A percentile compares a stretch with the other conserved stretches of the same genome.
Evolutionary conservation across 768 basidiomycete genomes (phyloP).

Genomic region (Pluteus cervinus): DNA sequence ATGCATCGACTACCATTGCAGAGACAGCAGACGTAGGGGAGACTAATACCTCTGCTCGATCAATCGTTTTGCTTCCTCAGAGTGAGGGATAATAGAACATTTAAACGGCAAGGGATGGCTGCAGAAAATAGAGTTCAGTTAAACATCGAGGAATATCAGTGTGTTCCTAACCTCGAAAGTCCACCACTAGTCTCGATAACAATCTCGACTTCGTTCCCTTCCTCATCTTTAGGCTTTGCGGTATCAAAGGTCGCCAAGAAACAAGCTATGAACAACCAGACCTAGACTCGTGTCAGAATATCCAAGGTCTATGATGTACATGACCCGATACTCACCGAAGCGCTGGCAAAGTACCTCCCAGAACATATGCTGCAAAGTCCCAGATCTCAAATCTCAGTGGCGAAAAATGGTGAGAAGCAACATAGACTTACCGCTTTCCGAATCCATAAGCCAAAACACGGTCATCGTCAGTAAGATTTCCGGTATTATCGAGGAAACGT

Average conservation of each 20-base stretch:
- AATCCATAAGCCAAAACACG: constrained; percentile 24
- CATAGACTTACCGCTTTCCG: constrained; percentile 18
- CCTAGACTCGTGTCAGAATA: too few relatives aligned
- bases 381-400: too few relatives aligned
- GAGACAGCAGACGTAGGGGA: too few relatives aligned
- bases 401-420: too few relatives aligned
- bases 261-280: constrained; percentile 17
- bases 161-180: neutral
- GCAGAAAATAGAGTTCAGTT: neutral
- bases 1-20: too few relatives aligned
- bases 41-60: too few relatives aligned
- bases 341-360: constrained; percentile 18
- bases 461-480: constrained; percentile 13
- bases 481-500: constrained; percentile 34
- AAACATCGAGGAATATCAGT: too few relatives aligned
- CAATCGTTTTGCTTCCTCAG: too few relatives aligned
- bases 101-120: neutral
- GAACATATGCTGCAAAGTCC: constrained; percentile 16
- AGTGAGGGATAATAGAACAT: neutral
- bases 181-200: neutral
- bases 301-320: too few relatives aligned
- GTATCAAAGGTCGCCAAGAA: constrained; percentile 16
- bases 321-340: neutral
- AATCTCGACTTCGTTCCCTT: constrained; percentile 14
- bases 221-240: constrained; percentile 11